Conservation (phyloP, 768 basidiomycete genomes). For the Collybia mongolica region DNA sequence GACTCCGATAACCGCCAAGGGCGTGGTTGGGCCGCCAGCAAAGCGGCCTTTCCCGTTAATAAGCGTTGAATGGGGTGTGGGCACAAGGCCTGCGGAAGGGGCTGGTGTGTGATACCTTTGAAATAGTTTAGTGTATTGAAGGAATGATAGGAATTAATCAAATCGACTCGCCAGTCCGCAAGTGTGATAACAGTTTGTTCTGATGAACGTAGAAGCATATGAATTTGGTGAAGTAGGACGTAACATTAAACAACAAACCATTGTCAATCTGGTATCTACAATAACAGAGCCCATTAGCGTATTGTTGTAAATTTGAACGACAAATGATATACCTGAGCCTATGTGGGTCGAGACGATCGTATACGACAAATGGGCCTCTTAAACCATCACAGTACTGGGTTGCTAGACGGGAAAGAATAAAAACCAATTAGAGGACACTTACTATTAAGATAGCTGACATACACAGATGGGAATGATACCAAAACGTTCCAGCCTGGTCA, state of each 20-base stretch:
- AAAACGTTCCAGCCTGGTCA: constrained; percentile 31
- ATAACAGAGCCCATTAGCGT: no score
- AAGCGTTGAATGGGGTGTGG: constrained; percentile 35
- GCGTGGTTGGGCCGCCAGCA: constrained; percentile 25
- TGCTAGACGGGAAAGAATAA: neutral
- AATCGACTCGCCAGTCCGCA: no score
- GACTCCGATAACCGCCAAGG: constrained; percentile 44
- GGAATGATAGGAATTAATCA: constrained; percentile 13
- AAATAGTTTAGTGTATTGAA: constrained; percentile 23
- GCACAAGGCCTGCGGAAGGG: constrained; percentile 11
- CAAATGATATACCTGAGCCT: constrained; percentile 16
- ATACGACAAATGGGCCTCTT: constrained; percentile 35
- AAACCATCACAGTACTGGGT: constrained; percentile 44
- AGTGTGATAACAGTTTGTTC: no score
- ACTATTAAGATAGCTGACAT: constrained; percentile 14
- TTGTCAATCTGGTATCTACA: no score
- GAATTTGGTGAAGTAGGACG: no score
- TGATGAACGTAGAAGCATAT: no score
- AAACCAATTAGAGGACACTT: neutral
- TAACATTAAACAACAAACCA: no score
- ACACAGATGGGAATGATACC: constrained; percentile 37
- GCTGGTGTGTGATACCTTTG: constrained; percentile 33
- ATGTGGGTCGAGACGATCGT: constrained; percentile 30
- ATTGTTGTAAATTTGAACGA: no score
- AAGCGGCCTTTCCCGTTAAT: constrained; percentile 53